Percentiles rank a stretch among this genome's conserved stretches.
Evolutionary conservation across 1,284 basidiomycete species (phyloP).

Genomic region (Anthracocystis walkeri): DNA sequence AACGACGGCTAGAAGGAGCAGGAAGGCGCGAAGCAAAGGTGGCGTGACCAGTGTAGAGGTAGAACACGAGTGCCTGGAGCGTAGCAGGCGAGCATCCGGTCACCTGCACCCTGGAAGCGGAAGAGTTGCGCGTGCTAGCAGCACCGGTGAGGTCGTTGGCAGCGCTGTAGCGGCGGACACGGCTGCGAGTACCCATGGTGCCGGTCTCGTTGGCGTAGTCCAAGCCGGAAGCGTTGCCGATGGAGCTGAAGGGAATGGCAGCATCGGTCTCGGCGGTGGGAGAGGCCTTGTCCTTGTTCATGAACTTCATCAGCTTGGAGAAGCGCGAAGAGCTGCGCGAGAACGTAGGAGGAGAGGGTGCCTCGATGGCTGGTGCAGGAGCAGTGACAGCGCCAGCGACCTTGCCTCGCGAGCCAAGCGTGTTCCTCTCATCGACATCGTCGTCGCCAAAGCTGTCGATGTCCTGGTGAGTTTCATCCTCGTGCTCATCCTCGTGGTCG

Average conservation of each 20-base stretch:
- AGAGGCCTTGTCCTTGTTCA: conserved; percentile 39
- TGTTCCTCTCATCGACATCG: conserved; percentile 15
- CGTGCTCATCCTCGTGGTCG: conserved; percentile 13
- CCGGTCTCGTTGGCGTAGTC: conserved; percentile 19
- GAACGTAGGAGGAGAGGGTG: conserved; percentile 17
- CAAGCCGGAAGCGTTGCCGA: conserved; percentile 13
- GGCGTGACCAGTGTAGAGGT: conserved; percentile 59
- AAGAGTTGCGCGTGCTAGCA: conserved; percentile 3
- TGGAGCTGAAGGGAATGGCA: conserved; percentile 15
- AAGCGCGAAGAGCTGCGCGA: conserved; percentile 40
- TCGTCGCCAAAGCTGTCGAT: conserved; percentile 19
- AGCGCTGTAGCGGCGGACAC: conserved; percentile 35
- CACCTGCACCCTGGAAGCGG: conserved; percentile 37
- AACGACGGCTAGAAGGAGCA: conserved; percentile 15
- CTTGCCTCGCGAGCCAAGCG: conserved; percentile 24
- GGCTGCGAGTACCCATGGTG: conserved; percentile 15
- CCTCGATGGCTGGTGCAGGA: conserved; percentile 15
- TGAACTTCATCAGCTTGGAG: conserved; percentile 45
- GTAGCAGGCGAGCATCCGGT: conserved; percentile 51
- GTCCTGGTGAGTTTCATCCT: conserved; percentile 18
- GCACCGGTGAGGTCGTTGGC: conserved; percentile 33
- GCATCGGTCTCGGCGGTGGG: conserved; percentile 20
- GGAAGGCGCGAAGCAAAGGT: conserved; percentile 45
- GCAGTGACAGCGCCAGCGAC: conserved; percentile 21
- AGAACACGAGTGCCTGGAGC: conserved; percentile 57